Percentiles rank a stretch among this genome's conserved stretches.
Conservation (phyloP, 2,329 filamentous ascomycete genomes). For the Aureobasidium sp. region DNA sequence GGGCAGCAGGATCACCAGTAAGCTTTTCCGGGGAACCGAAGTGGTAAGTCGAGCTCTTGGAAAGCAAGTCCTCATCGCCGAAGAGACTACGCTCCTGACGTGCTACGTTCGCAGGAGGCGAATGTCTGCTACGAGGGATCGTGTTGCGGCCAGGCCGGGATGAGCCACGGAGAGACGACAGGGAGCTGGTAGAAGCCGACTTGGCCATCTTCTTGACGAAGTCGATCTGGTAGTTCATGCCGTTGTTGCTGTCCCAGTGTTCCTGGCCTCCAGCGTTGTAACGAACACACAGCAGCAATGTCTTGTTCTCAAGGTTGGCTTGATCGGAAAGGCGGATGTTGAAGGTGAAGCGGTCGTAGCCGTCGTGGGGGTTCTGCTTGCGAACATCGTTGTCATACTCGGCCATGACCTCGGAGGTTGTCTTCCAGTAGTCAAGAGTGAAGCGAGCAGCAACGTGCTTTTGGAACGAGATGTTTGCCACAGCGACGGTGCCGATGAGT, state of each 20-base stretch:
- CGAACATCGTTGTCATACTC: conserved; percentile 76
- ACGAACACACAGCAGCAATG: conserved; percentile 81
- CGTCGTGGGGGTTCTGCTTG: conserved; percentile 51
- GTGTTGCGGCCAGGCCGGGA: conserved; percentile 30
- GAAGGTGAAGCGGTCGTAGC: conserved; percentile 86
- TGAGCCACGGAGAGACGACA: conserved; percentile 14
- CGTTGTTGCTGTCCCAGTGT: conserved; percentile 89
- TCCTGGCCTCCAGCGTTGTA: conserved; percentile 79
- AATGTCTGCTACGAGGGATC: conserved; percentile 41
- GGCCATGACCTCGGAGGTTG: conserved; percentile 82
- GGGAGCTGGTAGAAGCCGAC: conserved; percentile 31
- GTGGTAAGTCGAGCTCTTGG: conserved; percentile 32
- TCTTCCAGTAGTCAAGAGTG: conserved; percentile 98
- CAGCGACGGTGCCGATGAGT: conserved; percentile 72
- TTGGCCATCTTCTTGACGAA: conserved; percentile 70
- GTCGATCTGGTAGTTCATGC: conserved; percentile 86
- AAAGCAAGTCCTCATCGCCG: conserved; percentile 64
- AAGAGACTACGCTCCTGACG: conserved; percentile 29
- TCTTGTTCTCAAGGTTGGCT: conserved; percentile 86
- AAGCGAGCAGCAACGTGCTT: conserved; percentile 89
- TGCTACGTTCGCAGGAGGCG: conserved; percentile 32
- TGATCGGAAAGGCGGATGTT: conserved; percentile 87
- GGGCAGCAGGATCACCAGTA: conserved; percentile 51
- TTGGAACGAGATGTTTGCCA: conserved; percentile 81
- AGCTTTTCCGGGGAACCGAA: conserved; percentile 36